phyloP scores from a whole-genome alignment of 345 rosid species.

The Noccaea caerulescens region DNA sequence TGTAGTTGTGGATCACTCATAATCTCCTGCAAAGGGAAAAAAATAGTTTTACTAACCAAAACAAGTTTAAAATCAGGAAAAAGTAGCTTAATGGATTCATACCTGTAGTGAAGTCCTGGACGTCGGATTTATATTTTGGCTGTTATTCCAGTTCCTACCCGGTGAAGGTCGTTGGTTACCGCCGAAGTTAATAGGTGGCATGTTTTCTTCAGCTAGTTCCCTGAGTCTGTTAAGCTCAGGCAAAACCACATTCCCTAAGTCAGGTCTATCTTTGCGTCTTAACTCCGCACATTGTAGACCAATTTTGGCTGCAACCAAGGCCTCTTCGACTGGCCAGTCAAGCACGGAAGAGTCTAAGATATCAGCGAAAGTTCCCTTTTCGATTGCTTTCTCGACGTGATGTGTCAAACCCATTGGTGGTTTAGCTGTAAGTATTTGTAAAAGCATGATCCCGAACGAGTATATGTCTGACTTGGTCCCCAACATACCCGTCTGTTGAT shows the following conservation, averaged over 20 bases:
- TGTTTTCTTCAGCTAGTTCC: constrained; percentile 57
- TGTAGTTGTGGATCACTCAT: constrained; percentile 44
- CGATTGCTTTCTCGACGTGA: constrained; percentile 63
- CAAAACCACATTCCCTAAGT: constrained; percentile 61
- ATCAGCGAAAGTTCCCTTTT: constrained; percentile 55
- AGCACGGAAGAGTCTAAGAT: constrained; percentile 60
- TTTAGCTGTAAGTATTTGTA: constrained; percentile 81
- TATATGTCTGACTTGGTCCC: constrained; percentile 85
- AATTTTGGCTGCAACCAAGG: constrained; percentile 61
- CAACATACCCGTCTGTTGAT: constrained; percentile 91
- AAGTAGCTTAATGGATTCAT: neutral
- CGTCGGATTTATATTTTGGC: constrained; percentile 27
- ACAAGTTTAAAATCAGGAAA: neutral
- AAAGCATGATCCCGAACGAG: constrained; percentile 77
- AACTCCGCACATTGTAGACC: constrained; percentile 75
- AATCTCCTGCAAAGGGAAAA: constrained; percentile 47
- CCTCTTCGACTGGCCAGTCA: constrained; percentile 82
- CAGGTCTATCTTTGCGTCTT: constrained; percentile 89
- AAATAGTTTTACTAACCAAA: constrained; percentile 1
- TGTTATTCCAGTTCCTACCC: neutral
- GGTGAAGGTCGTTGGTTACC: constrained; percentile 44
- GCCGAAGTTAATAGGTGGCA: constrained; percentile 9
- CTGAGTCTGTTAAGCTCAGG: constrained; percentile 78
- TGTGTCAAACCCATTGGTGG: constrained; percentile 91
- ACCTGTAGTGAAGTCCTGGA: constrained; percentile 49